Percentiles rank a stretch among this genome's conserved stretches.
Conservation (phyloP, 2,329 filamentous ascomycete species). For the Aspergillus hiratsukae region DNA sequence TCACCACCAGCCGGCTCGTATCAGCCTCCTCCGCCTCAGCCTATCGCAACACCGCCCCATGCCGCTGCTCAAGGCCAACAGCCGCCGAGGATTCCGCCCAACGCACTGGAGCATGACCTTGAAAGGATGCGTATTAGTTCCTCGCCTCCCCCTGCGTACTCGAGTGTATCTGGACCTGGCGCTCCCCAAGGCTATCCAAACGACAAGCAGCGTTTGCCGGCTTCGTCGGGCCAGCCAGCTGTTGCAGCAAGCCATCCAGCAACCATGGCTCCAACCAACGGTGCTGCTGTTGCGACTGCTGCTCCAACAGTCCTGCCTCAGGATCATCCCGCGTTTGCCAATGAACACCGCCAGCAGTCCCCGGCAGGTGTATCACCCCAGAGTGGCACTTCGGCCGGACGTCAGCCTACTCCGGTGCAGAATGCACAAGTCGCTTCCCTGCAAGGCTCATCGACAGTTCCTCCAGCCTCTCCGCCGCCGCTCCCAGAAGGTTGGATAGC, state of each 20-base stretch:
- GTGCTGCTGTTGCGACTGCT: slow-evolving; percentile 18
- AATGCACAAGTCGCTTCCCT: slow-evolving; percentile 26
- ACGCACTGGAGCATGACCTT: slow-evolving; percentile 80
- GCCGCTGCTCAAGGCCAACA: slow-evolving; percentile 17
- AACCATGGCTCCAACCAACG: slow-evolving; percentile 17
- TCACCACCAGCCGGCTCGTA: slow-evolving; percentile 35
- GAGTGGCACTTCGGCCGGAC: slow-evolving; percentile 28
- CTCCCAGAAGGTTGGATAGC: slow-evolving; percentile 98
- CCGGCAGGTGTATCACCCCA: slow-evolving; percentile 37
- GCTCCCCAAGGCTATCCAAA: slow-evolving; percentile 61
- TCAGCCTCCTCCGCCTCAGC: slow-evolving; percentile 30
- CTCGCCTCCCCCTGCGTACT: slow-evolving; percentile 93
- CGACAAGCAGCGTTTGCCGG: slow-evolving; percentile 64
- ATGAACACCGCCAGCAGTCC: slow-evolving; percentile 60
- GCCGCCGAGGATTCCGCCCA: slow-evolving; percentile 50
- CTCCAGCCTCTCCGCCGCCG: slow-evolving; percentile 81
- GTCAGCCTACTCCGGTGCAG: slow-evolving; percentile 10
- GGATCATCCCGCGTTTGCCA: slow-evolving; percentile 85
- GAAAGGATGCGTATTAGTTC: slow-evolving; percentile 74
- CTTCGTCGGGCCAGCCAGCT: slow-evolving; percentile 13
- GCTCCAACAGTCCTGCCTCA: slow-evolving; percentile 34
- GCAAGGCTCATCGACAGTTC: slow-evolving; percentile 43
- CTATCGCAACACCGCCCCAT: slow-evolving; percentile 17
- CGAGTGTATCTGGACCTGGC: slow-evolving; percentile 58
- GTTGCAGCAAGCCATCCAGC: slow-evolving; percentile 25